These are phyloP conservation scores for Domatiomyces catenatus DNA, from an alignment of 2,329 filamentous ascomycete genomes.

Conservation along the genomic window DNA sequence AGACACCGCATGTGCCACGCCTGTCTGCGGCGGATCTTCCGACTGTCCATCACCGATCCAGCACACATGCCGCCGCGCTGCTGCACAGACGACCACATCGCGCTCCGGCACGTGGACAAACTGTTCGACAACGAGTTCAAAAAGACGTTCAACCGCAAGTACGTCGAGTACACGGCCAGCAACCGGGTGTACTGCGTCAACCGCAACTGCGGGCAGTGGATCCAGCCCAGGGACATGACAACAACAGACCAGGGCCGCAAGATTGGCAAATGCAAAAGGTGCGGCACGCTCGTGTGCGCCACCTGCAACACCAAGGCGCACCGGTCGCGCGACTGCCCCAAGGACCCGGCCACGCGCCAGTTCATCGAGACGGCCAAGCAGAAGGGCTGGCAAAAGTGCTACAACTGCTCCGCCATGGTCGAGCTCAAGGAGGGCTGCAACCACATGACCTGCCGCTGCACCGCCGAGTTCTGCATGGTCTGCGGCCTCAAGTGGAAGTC, in stretches of 20 bases:
- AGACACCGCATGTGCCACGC: slow-evolving; percentile 66
- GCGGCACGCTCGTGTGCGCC: slow-evolving; percentile 59
- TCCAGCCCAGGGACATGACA: slow-evolving; percentile 55
- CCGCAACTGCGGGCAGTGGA: slow-evolving; percentile 61
- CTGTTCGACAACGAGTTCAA: slow-evolving; percentile 64
- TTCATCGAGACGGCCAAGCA: slow-evolving; percentile 50
- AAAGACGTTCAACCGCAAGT: slow-evolving; percentile 65
- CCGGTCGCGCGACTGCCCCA: slow-evolving; percentile 50
- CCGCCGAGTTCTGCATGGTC: slow-evolving; percentile 73
- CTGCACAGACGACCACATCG: slow-evolving; percentile 58
- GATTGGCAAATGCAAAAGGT: slow-evolving; percentile 54
- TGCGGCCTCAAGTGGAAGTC: slow-evolving; percentile 71
- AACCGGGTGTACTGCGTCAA: slow-evolving; percentile 66
- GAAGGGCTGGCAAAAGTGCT: slow-evolving; percentile 64
- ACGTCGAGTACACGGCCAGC: slow-evolving; percentile 56
- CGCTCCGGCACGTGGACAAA: slow-evolving; percentile 58
- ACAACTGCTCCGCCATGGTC: slow-evolving; percentile 59
- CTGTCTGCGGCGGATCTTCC: slow-evolving; percentile 62
- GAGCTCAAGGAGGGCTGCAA: slow-evolving; percentile 73
- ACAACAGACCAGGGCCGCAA: slow-evolving; percentile 44
- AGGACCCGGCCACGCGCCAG: slow-evolving; percentile 26
- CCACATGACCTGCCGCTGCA: slow-evolving; percentile 76
- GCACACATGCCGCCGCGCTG: slow-evolving; percentile 74
- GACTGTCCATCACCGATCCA: slow-evolving; percentile 58
- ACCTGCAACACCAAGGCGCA: slow-evolving; percentile 64